Percentiles rank a stretch among this genome's conserved stretches.
Evolutionary conservation across 805 yeast species (phyloP).

Genomic region (Lipomyces anomalus): DNA sequence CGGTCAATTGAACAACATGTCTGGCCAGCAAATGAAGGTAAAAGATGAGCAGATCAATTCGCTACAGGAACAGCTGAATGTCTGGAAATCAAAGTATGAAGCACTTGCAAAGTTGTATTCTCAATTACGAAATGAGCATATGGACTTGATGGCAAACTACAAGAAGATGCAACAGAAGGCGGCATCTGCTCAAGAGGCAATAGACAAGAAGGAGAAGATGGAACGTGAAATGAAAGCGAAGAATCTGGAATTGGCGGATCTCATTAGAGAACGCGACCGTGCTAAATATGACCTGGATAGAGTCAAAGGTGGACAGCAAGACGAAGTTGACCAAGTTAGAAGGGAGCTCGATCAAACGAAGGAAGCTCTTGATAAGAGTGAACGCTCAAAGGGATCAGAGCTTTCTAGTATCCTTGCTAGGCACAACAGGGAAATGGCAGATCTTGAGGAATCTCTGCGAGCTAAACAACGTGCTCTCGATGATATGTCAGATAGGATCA

Average conservation of each 20-base stretch:
- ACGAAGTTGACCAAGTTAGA: slow-evolving; percentile 59
- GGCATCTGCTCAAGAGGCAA: slow-evolving; percentile 82
- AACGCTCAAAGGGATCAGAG: slow-evolving; percentile 59
- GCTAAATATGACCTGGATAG: slow-evolving; percentile 79
- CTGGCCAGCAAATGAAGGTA: slow-evolving; percentile 65
- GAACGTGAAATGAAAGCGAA: slow-evolving; percentile 81
- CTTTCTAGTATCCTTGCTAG: slow-evolving; percentile 53
- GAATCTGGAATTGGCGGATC: slow-evolving; percentile 79
- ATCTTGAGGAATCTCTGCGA: slow-evolving; percentile 39
- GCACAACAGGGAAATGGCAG: slow-evolving; percentile 58
- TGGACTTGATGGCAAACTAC: slow-evolving; percentile 67
- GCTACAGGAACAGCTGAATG: slow-evolving; percentile 65
- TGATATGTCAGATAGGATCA: slow-evolving; percentile 26
- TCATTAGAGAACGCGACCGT: slow-evolving; percentile 83
- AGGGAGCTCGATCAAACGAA: slow-evolving; percentile 58
- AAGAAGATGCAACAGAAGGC: slow-evolving; percentile 75
- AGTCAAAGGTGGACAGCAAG: slow-evolving; percentile 55
- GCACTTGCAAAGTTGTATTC: slow-evolving; percentile 83
- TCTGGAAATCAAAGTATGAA: slow-evolving; percentile 85
- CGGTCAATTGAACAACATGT: slow-evolving; percentile 51
- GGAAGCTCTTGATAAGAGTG: slow-evolving; percentile 52
- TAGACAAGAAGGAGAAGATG: slow-evolving; percentile 71
- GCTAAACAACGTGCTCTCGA: slow-evolving; percentile 33
- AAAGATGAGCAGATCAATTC: slow-evolving; percentile 66
- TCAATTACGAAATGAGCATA: slow-evolving; percentile 86